Evolutionary conservation across 2,329 filamentous ascomycete species (phyloP).

Genomic region (Apiospora aurea): DNA sequence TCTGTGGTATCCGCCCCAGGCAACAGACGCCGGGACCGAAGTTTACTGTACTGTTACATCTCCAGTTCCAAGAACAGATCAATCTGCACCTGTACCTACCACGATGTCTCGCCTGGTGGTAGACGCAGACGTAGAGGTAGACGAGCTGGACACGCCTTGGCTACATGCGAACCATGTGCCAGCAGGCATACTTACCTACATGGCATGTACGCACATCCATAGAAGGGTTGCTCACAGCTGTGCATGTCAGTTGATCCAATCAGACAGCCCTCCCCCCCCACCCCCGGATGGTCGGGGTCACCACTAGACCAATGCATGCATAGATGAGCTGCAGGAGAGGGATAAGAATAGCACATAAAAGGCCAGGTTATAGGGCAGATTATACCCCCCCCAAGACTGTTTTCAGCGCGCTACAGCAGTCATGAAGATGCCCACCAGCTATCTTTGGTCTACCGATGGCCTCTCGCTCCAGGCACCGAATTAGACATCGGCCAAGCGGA

Average conservation of each 20-base stretch:
- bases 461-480: not conserved
- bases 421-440: not conserved
- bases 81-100: conserved; percentile 1
- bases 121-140: not conserved
- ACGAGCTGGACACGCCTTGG: not conserved
- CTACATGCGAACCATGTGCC: conserved; percentile 10
- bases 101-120: not conserved
- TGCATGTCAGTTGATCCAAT: conserved; percentile 9
- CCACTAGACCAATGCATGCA: conserved; percentile 7
- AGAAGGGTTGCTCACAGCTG: not conserved
- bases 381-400: not conserved
- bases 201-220: not conserved
- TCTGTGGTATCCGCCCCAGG: not conserved
- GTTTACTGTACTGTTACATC: not conserved
- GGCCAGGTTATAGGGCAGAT: not conserved
- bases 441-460: not conserved
- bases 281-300: not conserved
- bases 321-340: not conserved
- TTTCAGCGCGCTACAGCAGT: conserved; percentile 8
- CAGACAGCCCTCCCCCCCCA: not conserved
- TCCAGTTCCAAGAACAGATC: conserved; percentile 7
- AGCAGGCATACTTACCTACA: not conserved
- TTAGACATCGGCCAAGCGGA: not conserved
- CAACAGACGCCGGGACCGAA: not conserved
- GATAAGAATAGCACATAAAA: conserved; percentile 10